Conservation (phyloP, 345 rosid species). For the Kandelia obovata region DNA sequence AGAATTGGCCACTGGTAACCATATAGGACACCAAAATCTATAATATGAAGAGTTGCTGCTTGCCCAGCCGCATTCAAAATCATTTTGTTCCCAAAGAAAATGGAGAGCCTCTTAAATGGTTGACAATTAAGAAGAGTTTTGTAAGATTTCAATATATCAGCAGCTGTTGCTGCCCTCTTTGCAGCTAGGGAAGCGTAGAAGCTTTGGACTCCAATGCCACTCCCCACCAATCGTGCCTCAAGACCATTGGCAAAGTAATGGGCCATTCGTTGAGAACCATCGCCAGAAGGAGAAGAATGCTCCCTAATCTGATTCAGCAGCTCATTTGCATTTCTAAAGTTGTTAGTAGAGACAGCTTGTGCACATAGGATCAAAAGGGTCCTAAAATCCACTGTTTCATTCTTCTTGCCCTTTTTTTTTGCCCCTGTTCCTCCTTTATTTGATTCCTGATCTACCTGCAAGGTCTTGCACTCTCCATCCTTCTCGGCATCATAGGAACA, state of each 20-base stretch:
- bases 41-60: conserved; percentile 61
- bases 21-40: conserved; percentile 86
- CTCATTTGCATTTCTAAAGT: conserved; percentile 54
- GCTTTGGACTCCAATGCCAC: conserved; percentile 53
- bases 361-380: conserved; percentile 73
- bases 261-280: conserved; percentile 81
- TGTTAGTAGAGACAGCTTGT: conserved; percentile 79
- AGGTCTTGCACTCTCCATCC: conserved; percentile 13
- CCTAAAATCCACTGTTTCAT: conserved; percentile 78
- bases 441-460: conserved; percentile 32
- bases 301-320: conserved; percentile 72
- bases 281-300: conserved; percentile 81
- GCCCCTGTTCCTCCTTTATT: conserved; percentile 41
- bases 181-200: conserved; percentile 52
- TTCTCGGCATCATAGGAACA: not conserved
- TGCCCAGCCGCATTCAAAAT: conserved; percentile 42
- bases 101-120: conserved; percentile 75
- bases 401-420: conserved; percentile 47
- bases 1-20: conserved; percentile 96
- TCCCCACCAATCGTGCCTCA: conserved; percentile 63
- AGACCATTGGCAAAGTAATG: conserved; percentile 79
- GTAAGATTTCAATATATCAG: conserved; percentile 75
- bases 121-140: conserved; percentile 61
- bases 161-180: conserved; percentile 63
- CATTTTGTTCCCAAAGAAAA: conserved; percentile 52